Evolutionary conservation across 306 rosid species (phyloP).

Genomic region (Rosa multiflora): DNA sequence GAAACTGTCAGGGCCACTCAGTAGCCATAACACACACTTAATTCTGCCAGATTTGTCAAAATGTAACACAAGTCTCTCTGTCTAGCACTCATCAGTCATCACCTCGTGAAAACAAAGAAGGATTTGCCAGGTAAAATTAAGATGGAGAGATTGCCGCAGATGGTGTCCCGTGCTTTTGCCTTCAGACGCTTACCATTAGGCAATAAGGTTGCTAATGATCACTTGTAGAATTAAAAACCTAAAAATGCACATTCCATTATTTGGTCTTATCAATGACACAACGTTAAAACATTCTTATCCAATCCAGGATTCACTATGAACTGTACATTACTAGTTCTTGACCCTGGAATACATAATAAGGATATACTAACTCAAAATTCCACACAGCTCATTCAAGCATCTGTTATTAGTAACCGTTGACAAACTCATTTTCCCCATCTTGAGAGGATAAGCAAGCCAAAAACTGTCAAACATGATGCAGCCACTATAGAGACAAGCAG

Average conservation of each 20-base stretch:
- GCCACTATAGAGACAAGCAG: conserved; percentile 17
- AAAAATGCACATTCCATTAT: no score
- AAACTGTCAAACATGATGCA: conserved; percentile 17
- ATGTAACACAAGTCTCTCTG: neutral
- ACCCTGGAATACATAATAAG: neutral
- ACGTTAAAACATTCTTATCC: no score
- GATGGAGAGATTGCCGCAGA: neutral
- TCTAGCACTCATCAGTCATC: neutral
- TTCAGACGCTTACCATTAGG: neutral
- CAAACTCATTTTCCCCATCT: conserved; percentile 19
- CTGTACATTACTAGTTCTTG: neutral
- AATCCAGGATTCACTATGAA: no score
- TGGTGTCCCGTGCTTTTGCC: no score
- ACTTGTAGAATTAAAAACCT: neutral
- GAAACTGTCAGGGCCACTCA: neutral
- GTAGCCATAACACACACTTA: neutral
- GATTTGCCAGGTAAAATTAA: neutral
- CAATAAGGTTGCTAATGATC: neutral
- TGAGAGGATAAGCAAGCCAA: conserved; percentile 26
- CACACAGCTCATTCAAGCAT: neutral
- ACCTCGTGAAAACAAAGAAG: neutral
- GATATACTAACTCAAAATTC: neutral
- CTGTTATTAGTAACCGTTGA: neutral
- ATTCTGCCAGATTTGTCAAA: neutral
- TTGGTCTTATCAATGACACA: no score